Evolutionary conservation across 352 stramenopile genomes (phyloP), one percentile per base, ranked within the genome.

Genomic region (Pythium brachiatum): DNA sequence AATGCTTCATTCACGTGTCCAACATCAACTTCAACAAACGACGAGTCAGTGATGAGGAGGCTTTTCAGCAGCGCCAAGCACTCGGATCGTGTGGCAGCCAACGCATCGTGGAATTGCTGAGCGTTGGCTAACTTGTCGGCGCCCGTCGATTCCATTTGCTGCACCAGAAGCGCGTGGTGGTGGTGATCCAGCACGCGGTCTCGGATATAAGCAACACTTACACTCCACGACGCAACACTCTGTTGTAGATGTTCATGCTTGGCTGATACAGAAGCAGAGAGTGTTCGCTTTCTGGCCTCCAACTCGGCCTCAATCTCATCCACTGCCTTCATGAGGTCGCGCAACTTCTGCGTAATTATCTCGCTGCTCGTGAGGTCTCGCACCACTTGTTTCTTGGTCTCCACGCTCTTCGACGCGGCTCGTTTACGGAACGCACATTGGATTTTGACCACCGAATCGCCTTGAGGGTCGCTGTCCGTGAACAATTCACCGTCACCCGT

Each of bases 11-110:
- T 89, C 36, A 91, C 60, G 5, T 77, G 70, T 11, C 54, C 29
- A 3, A 82, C 76, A 36, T 91, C 80, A 7, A 85, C 57, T n/a
- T 83, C 73, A 11, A 86, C 52, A 32, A 89, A 91, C 31, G 77
- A 76, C 31, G 64, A 74, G 62, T 88, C 83, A 54, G 83, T 79
- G n/a, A 85, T 41, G 23, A 79, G 60, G 39, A 89, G 81, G 27
- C 63, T 69, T 7, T 69, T 69, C 13, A 78, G 51, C 0, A 91
- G 56, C 1, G 68, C 47, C 20, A 89, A 21, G 41, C 78, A 86
- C n/a, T 86, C 73, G 16, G 63, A 74, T 3, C 70, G 69, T 27
- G 73, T 68, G 2, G 76, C 59, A 1, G 66, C 71, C 48, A 89
- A 55, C 1, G 65, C 57, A 34, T 89, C 74, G 34, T 86, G 77